phyloP scores from a whole-genome alignment of 2,329 filamentous ascomycete species.

The Incumbomyces lentus region DNA sequence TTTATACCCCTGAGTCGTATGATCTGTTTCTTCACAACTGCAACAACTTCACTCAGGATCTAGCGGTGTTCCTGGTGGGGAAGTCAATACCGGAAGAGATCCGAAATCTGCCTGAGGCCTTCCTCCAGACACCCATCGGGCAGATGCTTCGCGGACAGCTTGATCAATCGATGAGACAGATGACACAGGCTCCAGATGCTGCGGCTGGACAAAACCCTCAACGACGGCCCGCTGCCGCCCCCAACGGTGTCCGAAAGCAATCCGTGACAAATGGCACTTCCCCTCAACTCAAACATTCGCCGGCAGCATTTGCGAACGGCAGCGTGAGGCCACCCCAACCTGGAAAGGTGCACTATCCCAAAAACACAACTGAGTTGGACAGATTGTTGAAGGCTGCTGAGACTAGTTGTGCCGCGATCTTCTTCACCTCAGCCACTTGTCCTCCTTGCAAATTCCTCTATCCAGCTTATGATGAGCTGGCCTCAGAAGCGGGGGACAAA shows the following conservation, averaged over 20 bases:
- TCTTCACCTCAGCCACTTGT: slow-evolving; percentile 86
- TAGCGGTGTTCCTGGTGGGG: slow-evolving; percentile 79
- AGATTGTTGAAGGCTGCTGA: slow-evolving; percentile 49
- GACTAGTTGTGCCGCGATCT: slow-evolving; percentile 65
- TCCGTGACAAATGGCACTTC: slow-evolving; percentile 8
- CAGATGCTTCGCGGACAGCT: slow-evolving; percentile 75
- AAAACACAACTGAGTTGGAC: slow-evolving; percentile 50
- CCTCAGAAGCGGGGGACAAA: slow-evolving; percentile 58
- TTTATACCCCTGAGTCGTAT: slow-evolving; percentile 81
- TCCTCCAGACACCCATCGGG: slow-evolving; percentile 77
- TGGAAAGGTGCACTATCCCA: slow-evolving; percentile 52
- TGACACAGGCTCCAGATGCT: slow-evolving; percentile 48
- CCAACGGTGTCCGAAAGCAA: neutral
- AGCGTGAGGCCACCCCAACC: neutral
- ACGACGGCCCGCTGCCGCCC: slow-evolving; percentile 11
- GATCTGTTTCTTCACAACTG: slow-evolving; percentile 87
- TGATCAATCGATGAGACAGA: slow-evolving; percentile 51
- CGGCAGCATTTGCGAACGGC: slow-evolving; percentile 11
- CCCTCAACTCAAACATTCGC: slow-evolving; percentile 10
- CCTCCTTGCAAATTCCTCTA: slow-evolving; percentile 75
- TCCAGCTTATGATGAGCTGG: slow-evolving; percentile 69
- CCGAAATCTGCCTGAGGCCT: slow-evolving; percentile 69
- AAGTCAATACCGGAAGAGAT: slow-evolving; percentile 84
- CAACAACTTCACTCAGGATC: slow-evolving; percentile 94
- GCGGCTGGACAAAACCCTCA: slow-evolving; percentile 13